Evolutionary conservation across 2,329 filamentous ascomycete genomes (phyloP).

Genomic region (Microsporum canis): DNA sequence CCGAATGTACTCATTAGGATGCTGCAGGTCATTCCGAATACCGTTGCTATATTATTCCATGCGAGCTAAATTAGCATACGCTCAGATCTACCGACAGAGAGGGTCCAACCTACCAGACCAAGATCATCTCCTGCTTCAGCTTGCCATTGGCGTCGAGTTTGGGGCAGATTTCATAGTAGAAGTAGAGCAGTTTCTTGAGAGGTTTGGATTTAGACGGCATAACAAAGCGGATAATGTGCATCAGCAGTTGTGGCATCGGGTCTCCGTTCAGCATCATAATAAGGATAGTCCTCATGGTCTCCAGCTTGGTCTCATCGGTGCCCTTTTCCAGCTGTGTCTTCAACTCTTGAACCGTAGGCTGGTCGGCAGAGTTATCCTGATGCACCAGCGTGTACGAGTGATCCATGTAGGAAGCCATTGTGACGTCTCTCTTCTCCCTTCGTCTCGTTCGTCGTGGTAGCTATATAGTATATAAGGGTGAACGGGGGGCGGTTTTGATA

Average conservation of each 20-base stretch:
- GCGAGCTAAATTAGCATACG: not conserved
- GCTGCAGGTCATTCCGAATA: slow-evolving; percentile 92
- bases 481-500: not conserved
- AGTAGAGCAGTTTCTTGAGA: slow-evolving; percentile 95
- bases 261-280: slow-evolving; percentile 98
- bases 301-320: slow-evolving; percentile 81
- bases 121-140: slow-evolving; percentile 98
- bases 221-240: slow-evolving; percentile 99
- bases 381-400: slow-evolving; percentile 94
- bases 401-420: slow-evolving; percentile 90
- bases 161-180: slow-evolving; percentile 98
- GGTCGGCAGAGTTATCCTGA: slow-evolving; percentile 91
- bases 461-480: not conserved
- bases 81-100: not conserved
- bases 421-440: slow-evolving; percentile 25
- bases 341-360: slow-evolving; percentile 80
- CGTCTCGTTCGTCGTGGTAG: not conserved
- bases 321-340: slow-evolving; percentile 90
- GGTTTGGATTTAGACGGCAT: slow-evolving; percentile 97
- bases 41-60: slow-evolving; percentile 59
- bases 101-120: slow-evolving; percentile 64
- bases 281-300: slow-evolving; percentile 92
- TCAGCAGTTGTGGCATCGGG: slow-evolving; percentile 84
- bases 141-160: slow-evolving; percentile 88
- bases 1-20: slow-evolving; percentile 95